A percentile compares a stretch with the other conserved stretches of the same genome.
phyloP scores from a whole-genome alignment of 2,329 filamentous ascomycete genomes.

The Fusarium liriodendri region DNA sequence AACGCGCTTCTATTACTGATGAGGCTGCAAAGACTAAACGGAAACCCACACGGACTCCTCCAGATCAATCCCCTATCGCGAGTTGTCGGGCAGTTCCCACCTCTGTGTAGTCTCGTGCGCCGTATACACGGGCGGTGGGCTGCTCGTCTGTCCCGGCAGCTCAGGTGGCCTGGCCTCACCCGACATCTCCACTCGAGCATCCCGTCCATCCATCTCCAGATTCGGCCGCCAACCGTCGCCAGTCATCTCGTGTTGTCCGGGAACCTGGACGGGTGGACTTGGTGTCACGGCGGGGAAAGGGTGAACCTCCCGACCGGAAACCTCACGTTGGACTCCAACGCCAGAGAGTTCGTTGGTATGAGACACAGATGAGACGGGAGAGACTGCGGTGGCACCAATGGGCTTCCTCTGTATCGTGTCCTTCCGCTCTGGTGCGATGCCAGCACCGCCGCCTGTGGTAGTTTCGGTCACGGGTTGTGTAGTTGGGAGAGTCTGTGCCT shows the following conservation, averaged over 20 bases:
- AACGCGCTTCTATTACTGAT: not conserved
- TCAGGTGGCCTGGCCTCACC: slow-evolving; percentile 31
- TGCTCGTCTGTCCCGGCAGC: slow-evolving; percentile 24
- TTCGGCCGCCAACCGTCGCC: slow-evolving; percentile 30
- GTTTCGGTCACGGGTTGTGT: slow-evolving; percentile 27
- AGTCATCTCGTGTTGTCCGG: slow-evolving; percentile 38
- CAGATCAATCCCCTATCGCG: not conserved
- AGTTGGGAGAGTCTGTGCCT: not conserved
- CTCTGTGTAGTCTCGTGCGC: slow-evolving; percentile 19
- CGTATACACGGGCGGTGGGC: slow-evolving; percentile 23
- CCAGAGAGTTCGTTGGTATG: slow-evolving; percentile 36
- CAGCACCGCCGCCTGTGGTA: not conserved
- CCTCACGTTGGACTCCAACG: slow-evolving; percentile 21
- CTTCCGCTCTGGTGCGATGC: slow-evolving; percentile 15
- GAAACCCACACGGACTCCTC: not conserved
- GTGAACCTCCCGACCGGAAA: slow-evolving; percentile 26
- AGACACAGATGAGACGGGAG: slow-evolving; percentile 34
- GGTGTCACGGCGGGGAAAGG: slow-evolving; percentile 27
- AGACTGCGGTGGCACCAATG: slow-evolving; percentile 25
- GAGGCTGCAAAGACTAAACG: not conserved
- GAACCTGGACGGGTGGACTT: slow-evolving; percentile 27
- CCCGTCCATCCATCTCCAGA: slow-evolving; percentile 36
- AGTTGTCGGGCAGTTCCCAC: slow-evolving; percentile 41
- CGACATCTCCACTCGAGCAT: slow-evolving; percentile 30
- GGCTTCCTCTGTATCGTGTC: slow-evolving; percentile 33